Evolutionary conservation across 202 grass and related monocot genomes (phyloP).

Genomic region (Tripidium arundinaceum): DNA sequence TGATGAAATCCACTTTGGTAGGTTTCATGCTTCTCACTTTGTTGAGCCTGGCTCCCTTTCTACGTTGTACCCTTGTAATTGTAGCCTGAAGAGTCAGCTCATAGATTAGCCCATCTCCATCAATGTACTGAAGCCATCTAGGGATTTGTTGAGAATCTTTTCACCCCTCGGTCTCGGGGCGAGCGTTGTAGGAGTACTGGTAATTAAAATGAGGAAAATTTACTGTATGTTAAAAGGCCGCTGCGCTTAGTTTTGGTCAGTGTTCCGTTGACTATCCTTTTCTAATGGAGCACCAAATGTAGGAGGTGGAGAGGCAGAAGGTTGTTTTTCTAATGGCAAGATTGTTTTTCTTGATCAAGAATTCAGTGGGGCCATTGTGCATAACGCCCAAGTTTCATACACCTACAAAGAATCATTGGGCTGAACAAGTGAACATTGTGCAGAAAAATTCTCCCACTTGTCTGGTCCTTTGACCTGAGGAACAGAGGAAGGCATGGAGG

Average conservation of each 20-base stretch:
- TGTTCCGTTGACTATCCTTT: constrained; percentile 12
- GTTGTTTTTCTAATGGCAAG: not conserved
- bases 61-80: not conserved
- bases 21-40: constrained; percentile 8
- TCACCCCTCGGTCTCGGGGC: not conserved
- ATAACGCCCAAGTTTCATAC: not conserved
- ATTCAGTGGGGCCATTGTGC: constrained; percentile 8
- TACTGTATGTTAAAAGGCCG: constrained; percentile 2
- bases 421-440: not conserved
- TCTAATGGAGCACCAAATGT: not conserved
- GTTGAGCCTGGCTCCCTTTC: not conserved
- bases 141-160: constrained; percentile 39
- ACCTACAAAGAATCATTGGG: not conserved
- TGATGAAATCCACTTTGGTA: constrained; percentile 1
- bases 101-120: constrained; percentile 25
- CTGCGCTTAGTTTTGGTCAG: constrained; percentile 15
- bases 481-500: not conserved
- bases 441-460: not conserved
- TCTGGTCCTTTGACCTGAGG: not conserved
- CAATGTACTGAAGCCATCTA: constrained; percentile 10
- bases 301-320: not conserved
- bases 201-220: constrained; percentile 18
- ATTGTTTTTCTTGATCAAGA: not conserved
- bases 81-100: constrained; percentile 5
- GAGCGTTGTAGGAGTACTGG: not conserved